Conservation (phyloP, 2,329 filamentous ascomycete species). For the Ceratocystis cubensis region DNA sequence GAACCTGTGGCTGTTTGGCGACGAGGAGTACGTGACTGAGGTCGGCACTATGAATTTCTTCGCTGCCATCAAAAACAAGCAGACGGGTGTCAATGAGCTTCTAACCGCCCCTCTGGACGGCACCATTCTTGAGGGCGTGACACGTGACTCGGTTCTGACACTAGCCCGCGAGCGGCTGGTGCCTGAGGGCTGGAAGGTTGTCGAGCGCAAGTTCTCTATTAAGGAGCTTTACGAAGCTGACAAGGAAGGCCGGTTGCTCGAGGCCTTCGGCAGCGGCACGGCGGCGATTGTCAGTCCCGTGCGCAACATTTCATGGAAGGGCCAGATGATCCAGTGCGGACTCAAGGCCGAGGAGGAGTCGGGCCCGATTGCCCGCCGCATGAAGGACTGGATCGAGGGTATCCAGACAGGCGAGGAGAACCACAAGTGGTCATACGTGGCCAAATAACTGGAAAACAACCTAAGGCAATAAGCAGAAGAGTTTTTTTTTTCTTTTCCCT, state of each 20-base stretch:
- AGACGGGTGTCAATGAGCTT: conserved; percentile 82
- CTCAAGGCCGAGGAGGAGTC: conserved; percentile 71
- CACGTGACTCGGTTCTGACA: conserved; percentile 75
- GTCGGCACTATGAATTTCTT: conserved; percentile 99
- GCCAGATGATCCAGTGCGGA: conserved; percentile 68
- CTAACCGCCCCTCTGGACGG: conserved; percentile 92
- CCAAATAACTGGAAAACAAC: conserved; percentile 25
- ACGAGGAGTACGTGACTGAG: conserved; percentile 92
- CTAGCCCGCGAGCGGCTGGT: conserved; percentile 73
- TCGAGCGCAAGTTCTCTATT: conserved; percentile 90
- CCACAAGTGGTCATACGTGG: conserved; percentile 71
- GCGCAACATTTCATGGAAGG: conserved; percentile 78
- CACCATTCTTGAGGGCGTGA: conserved; percentile 91
- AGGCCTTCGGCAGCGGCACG: conserved; percentile 89
- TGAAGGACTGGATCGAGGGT: conserved; percentile 94
- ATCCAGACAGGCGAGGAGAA: conserved; percentile 92
- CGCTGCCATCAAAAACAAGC: conserved; percentile 68
- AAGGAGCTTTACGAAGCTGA: conserved; percentile 68
- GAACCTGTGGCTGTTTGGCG: conserved; percentile 94
- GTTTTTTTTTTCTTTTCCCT: no score
- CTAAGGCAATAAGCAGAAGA: no score
- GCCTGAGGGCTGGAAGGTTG: conserved; percentile 77
- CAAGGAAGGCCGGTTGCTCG: conserved; percentile 71
- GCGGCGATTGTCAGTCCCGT: conserved; percentile 90
- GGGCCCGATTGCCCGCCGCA: conserved; percentile 67